Base-by-base conservation (phyloP, 176 grass and related monocot genomes). In the Musa itinerans region DNA sequence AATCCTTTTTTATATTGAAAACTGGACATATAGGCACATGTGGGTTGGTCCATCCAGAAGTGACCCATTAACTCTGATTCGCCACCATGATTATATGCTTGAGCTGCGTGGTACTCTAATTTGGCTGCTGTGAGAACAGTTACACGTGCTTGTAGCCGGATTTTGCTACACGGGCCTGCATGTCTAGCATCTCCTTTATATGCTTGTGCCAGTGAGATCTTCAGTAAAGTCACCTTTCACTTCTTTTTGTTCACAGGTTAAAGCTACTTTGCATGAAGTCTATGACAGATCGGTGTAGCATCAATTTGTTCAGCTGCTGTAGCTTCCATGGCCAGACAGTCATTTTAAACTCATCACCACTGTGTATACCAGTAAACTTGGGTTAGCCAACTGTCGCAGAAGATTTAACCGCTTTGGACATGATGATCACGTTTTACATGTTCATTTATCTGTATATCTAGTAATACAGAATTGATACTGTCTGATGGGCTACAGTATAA, bases 201-300 rank as follows among this genome's bases (percentile, higher is more conserved):
- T 68, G 49, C n/a, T 74, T 78, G 53, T 53, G 68, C 53, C 55
- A 76, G 16, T 43, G 61, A 56, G 50, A 29, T 43, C 64, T 83
- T 75, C 63, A 56, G 56, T 21, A 27, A 21, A 64, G 9, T 69
- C 20, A 54, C 54, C 59, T 78, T 78, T 2, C 21, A 72, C 26
- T 85, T 86, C 16, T 77, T 58, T 85, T 22, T 83, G 59, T 76
- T 89, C 85, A 55, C 94, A 98, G 90, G 90, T 91, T 43, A 98
- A 91, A 79, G 61, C 78, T 53, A 86, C 68, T 51, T 87, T 91
- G 74, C 90, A 91, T 82, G 88, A 98, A 75, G 73, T 63, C 19
- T 78, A 93, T 88, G 89, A 76, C 78, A 85, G 84, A 83, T 88
- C 85, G 27, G 81, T 90, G 64, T 92, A 72, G 81, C 63, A 83